A percentile compares a stretch with the other conserved stretches of the same genome.
Evolutionary conservation across 1,284 basidiomycete species (phyloP).

Genomic region (Microbotryomycetes sp.): DNA sequence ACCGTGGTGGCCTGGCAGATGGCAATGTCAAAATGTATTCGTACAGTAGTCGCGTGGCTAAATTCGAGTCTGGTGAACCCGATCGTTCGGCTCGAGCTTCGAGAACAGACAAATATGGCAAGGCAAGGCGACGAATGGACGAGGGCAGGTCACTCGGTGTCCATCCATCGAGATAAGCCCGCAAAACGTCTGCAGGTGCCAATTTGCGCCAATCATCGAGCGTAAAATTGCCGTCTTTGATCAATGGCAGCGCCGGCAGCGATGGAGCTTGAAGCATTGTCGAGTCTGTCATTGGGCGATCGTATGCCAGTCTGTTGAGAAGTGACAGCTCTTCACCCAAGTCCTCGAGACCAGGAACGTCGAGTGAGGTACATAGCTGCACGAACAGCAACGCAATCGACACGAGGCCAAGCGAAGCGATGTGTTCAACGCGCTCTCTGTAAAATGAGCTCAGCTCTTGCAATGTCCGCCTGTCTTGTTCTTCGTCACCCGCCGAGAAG

Average conservation of each 20-base stretch:
- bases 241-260: slow-evolving; percentile 45
- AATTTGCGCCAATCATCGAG: slow-evolving; percentile 64
- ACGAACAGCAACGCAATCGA: slow-evolving; percentile 69
- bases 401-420: slow-evolving; percentile 67
- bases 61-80: slow-evolving; percentile 58
- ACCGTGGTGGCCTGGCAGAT: slow-evolving; percentile 46
- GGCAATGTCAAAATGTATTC: slow-evolving; percentile 59
- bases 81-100: slow-evolving; percentile 75
- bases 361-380: slow-evolving; percentile 76
- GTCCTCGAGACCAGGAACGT: slow-evolving; percentile 69
- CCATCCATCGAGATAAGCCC: slow-evolving; percentile 67
- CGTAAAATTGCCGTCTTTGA: slow-evolving; percentile 51
- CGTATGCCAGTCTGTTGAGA: slow-evolving; percentile 75
- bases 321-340: slow-evolving; percentile 84
- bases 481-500: not conserved
- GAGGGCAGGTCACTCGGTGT: slow-evolving; percentile 57
- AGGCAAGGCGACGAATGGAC: slow-evolving; percentile 67
- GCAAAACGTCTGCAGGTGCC: slow-evolving; percentile 58
- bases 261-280: not conserved
- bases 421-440: slow-evolving; percentile 53
- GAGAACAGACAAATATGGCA: slow-evolving; percentile 84
- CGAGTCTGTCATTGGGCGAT: slow-evolving; percentile 50
- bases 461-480: slow-evolving; percentile 14
- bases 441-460: slow-evolving; percentile 67
- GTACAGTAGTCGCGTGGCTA: slow-evolving; percentile 61